These are phyloP conservation scores for Hysterium pulicare DNA, from an alignment of 2,329 filamentous ascomycete species.

Conservation along the genomic window DNA sequence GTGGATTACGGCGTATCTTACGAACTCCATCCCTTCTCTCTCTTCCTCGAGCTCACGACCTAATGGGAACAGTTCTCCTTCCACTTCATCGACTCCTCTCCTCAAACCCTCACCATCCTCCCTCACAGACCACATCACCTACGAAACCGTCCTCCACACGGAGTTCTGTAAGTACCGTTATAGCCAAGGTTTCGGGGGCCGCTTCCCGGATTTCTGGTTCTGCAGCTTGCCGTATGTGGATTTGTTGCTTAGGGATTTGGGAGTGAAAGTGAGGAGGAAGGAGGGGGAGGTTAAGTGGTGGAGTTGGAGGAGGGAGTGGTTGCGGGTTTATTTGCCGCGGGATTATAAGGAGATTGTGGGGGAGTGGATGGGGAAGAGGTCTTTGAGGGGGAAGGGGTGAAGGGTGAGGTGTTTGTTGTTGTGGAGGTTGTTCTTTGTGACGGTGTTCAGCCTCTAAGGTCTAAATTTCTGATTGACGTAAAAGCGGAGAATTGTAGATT, in stretches of 20 bases:
- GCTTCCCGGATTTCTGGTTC: constrained; percentile 28
- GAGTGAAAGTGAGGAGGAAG: constrained; percentile 20
- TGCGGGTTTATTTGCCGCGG: constrained; percentile 19
- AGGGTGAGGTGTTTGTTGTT: too few species aligned
- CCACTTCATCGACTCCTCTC: neutral
- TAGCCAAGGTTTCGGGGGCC: constrained; percentile 24
- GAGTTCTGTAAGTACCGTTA: constrained; percentile 31
- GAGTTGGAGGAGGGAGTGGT: constrained; percentile 21
- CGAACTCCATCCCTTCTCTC: constrained; percentile 40
- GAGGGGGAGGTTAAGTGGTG: too few species aligned
- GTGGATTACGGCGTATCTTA: constrained; percentile 61
- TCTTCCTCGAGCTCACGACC: constrained; percentile 7
- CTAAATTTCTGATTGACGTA: too few species aligned
- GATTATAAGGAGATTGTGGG: constrained; percentile 25
- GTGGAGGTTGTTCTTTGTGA: too few species aligned
- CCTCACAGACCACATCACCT: constrained; percentile 13
- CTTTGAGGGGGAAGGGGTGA: too few species aligned
- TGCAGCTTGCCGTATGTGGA: constrained; percentile 30
- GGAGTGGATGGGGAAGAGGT: constrained; percentile 18
- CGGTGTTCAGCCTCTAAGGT: too few species aligned
- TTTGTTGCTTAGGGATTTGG: constrained; percentile 24
- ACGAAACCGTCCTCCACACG: constrained; percentile 27
- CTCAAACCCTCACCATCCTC: too few species aligned
- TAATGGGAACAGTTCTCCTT: too few species aligned
- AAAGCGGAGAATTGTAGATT: too few species aligned